Conservation (phyloP, 2,329 filamentous ascomycete species). For the Venturia aucupariae region DNA sequence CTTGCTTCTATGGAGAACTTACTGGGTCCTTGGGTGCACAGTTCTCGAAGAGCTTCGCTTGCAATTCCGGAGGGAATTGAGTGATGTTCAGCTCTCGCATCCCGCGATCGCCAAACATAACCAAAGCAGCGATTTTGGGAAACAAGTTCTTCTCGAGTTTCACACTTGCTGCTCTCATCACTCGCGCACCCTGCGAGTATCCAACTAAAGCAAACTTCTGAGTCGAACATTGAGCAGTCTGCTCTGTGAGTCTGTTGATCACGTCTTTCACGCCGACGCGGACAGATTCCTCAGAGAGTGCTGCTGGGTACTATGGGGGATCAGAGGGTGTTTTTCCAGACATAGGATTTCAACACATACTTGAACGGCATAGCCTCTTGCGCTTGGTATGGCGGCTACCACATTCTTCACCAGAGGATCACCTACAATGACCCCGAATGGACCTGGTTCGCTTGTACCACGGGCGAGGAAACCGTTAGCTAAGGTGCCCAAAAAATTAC, state of each 20-base stretch:
- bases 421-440: conserved; percentile 9
- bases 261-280: conserved; percentile 3
- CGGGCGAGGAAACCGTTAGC: neutral
- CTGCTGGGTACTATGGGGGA: conserved; percentile 7
- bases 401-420: conserved; percentile 11
- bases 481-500: neutral
- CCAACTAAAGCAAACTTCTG: conserved; percentile 13
- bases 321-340: too few relatives aligned
- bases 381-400: neutral
- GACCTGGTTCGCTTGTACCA: conserved; percentile 12
- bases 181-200: conserved; percentile 12
- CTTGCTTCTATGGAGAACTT: neutral
- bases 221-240: conserved; percentile 1
- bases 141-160: neutral
- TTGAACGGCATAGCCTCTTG: conserved; percentile 11
- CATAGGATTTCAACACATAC: neutral
- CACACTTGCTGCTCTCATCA: conserved; percentile 9
- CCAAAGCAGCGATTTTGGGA: conserved; percentile 14
- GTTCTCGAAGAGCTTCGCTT: conserved; percentile 10
- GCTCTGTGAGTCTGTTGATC: conserved; percentile 1
- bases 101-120: conserved; percentile 12
- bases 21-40: conserved; percentile 12
- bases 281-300: neutral
- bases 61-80: conserved; percentile 7
- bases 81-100: neutral